A percentile compares a stretch with the other conserved stretches of the same genome.
Conservation (phyloP, 1,139 yeast species). For the Blastobotrys ciferrii region DNA sequence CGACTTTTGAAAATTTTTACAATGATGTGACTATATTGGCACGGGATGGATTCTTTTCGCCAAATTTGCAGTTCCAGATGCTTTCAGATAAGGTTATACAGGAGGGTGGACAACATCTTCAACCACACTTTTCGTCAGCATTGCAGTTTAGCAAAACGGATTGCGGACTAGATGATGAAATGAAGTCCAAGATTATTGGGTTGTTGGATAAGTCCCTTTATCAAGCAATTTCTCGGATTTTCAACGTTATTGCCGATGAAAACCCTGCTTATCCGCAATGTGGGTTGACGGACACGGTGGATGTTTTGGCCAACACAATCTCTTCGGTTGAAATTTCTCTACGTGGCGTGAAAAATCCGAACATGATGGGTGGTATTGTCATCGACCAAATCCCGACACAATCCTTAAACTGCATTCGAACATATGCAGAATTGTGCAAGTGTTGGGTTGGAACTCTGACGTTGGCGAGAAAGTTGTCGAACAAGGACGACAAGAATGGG, state of each 20-base stretch:
- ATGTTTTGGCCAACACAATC: constrained; percentile 50
- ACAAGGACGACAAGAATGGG: background rate
- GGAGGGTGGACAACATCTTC: constrained; percentile 13
- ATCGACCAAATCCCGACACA: constrained; percentile 62
- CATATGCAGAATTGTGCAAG: constrained; percentile 38
- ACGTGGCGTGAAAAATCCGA: constrained; percentile 50
- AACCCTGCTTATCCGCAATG: constrained; percentile 8
- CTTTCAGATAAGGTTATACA: constrained; percentile 4
- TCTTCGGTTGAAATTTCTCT: constrained; percentile 64
- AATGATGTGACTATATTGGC: background rate
- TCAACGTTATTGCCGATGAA: constrained; percentile 8
- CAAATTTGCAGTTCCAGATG: background rate
- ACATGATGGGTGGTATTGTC: constrained; percentile 42
- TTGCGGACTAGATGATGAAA: background rate
- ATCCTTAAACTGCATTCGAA: constrained; percentile 48
- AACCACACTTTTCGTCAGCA: constrained; percentile 3
- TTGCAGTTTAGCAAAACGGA: background rate
- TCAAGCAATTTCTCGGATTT: constrained; percentile 11
- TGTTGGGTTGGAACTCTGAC: constrained; percentile 12
- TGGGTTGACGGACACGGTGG: constrained; percentile 9
- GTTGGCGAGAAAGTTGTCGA: background rate
- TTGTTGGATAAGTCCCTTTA: constrained; percentile 6
- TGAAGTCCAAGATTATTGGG: background rate
- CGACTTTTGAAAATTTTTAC: constrained; percentile 7
- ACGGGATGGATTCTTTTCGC: background rate